Evolutionary conservation across 257 asterid species (phyloP), one percentile per base, ranked within the genome.

Genomic region (Thymus mandschuricus): DNA sequence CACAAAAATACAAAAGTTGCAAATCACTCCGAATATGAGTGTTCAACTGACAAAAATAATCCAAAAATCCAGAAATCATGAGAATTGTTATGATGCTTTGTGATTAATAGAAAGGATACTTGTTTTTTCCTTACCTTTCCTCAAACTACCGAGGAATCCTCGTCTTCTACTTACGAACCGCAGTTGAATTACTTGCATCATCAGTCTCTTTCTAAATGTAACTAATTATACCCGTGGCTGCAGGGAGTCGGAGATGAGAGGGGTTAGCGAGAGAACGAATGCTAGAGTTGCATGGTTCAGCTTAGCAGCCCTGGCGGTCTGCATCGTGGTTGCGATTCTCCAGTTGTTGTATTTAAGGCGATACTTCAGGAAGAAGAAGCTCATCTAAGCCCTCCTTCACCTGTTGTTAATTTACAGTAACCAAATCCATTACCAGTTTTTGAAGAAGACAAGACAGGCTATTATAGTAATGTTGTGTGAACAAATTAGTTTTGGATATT

Each of bases 231-330:
- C 8, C 60, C 60, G 7, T 12, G 38, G 10, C 46, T 66, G 31
- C 82, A 87, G 92, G 89, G 97, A 89, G 67, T 66, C 76, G 33
- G 88, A 82, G 48, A 86, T 87, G 93, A 86, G 96, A 64, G 86
- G 35, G 68, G 89, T 86, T 67, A 87, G 90, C 40, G 96, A 87
- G 79, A 72, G 1, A 10, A 85, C 96, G 8, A 92, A 89, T 60
- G 82, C 79, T 11, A 80, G 86, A 79, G 96, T 87, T 44, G 94
- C 90, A 4, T 79, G 71, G 88, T 85, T 59, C 48, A 84, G 98
- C 77, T n/a, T 81, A 41, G 52, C 77, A 75, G 83, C 98, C 12
- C 78, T 92, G 33, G 76, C 82, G 6, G 33, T 87, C 69, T 89
- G 94, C 80, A 55, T 85, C 69, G 55, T 64, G 50, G 88, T 72